Evolutionary conservation across 345 rosid species (phyloP).

Genomic region (Gossypium australe): DNA sequence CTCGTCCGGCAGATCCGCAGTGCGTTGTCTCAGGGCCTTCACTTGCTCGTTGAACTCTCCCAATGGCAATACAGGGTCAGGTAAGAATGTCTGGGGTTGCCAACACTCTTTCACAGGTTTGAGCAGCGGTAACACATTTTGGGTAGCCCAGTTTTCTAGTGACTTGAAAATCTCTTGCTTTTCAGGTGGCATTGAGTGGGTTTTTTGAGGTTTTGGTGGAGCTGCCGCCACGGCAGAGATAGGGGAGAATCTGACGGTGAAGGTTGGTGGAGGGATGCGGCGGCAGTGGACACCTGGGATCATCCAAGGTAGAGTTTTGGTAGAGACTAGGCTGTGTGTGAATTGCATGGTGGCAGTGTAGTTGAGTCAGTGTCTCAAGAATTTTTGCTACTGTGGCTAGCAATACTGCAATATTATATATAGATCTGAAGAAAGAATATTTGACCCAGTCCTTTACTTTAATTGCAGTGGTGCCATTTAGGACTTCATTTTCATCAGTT

Average conservation of each 20-base stretch:
- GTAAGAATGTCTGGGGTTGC: constrained; percentile 57
- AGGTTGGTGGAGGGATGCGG: background rate
- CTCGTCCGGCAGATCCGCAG: constrained; percentile 57
- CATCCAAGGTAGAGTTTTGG: constrained; percentile 11
- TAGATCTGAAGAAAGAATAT: background rate
- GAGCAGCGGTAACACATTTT: constrained; percentile 46
- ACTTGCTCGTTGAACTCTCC: constrained; percentile 56
- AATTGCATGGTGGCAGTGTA: constrained; percentile 33
- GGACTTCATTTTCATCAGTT: background rate
- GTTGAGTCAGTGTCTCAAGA: background rate
- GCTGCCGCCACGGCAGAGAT: constrained; percentile 39
- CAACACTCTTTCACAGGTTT: constrained; percentile 71
- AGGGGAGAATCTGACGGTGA: background rate
- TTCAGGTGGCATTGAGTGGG: constrained; percentile 62
- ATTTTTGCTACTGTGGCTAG: background rate
- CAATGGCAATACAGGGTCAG: constrained; percentile 34
- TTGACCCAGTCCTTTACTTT: background rate
- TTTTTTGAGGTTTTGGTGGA: constrained; percentile 27
- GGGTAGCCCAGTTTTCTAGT: constrained; percentile 55
- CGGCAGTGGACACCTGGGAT: constrained; percentile 8
- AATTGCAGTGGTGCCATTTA: background rate
- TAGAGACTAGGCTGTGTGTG: constrained; percentile 17
- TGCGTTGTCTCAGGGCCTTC: constrained; percentile 44
- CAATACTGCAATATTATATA: background rate
- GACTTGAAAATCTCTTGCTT: constrained; percentile 58